These are phyloP conservation scores for Salvia splendens DNA, from an alignment of 257 asterid genomes.

Conservation along the genomic window DNA sequence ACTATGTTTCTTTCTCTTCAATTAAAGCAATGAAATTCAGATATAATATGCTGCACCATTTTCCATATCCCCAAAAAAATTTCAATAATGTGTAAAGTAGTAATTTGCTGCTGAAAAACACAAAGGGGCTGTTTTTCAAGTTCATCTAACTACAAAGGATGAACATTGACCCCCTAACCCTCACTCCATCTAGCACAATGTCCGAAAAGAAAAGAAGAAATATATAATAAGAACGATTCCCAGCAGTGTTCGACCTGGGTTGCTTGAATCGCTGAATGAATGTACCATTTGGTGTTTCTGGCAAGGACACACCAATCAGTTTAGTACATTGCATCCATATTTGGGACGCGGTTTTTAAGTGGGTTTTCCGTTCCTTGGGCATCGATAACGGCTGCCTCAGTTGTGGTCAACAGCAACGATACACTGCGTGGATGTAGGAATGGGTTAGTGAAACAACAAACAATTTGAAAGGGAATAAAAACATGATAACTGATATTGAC, in stretches of 20 bases:
- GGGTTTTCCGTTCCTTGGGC: conserved; percentile 58
- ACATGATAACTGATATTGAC: conserved; percentile 33
- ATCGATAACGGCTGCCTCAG: conserved; percentile 67
- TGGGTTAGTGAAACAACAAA: conserved; percentile 11
- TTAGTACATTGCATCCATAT: conserved; percentile 53
- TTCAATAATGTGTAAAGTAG: not conserved
- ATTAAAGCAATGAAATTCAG: conserved; percentile 8
- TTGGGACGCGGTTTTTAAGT: conserved; percentile 53
- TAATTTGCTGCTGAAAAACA: not conserved
- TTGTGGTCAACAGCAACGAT: conserved; percentile 66
- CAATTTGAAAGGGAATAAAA: not conserved
- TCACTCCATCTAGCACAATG: not conserved
- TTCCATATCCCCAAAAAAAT: conserved; percentile 12
- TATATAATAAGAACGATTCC: conserved; percentile 4
- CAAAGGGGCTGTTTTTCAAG: not conserved
- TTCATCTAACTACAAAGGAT: not conserved
- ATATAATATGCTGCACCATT: conserved; percentile 7
- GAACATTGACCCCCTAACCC: not conserved
- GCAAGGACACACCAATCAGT: not conserved
- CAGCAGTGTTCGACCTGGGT: conserved; percentile 12
- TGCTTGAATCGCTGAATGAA: not conserved
- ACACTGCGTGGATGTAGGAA: conserved; percentile 45
- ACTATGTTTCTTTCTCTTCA: not conserved
- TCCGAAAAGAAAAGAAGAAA: not conserved
- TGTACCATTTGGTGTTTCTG: not conserved